phyloP scores from a whole-genome alignment of 371 early-diverging fungal species.

The Umbelopsis sp. region DNA sequence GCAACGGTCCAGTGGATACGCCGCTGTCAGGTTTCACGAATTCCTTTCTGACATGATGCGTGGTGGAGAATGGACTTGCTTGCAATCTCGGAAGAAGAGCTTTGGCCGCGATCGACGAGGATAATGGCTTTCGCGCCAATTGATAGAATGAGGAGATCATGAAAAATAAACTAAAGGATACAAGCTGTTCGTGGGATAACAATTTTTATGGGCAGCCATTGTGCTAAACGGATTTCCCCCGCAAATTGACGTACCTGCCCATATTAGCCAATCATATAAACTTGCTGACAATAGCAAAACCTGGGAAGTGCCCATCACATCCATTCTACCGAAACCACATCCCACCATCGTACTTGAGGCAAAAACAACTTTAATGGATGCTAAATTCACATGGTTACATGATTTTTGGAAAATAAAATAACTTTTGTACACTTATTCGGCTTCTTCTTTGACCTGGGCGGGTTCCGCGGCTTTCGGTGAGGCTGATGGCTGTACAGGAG shows the following conservation, averaged over 20 bases:
- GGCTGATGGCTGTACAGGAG: too few relatives aligned
- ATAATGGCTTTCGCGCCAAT: slow-evolving; percentile 1
- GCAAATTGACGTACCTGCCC: slow-evolving; percentile 5
- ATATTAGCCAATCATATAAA: slow-evolving; percentile 1
- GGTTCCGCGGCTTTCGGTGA: too few relatives aligned
- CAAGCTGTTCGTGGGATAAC: not conserved
- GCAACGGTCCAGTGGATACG: slow-evolving; percentile 52
- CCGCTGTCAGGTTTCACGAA: not conserved
- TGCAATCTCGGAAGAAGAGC: not conserved
- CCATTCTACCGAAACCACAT: not conserved
- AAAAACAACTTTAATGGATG: not conserved
- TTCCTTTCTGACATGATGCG: not conserved
- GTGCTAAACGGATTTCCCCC: not conserved
- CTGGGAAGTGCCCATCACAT: not conserved
- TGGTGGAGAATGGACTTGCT: not conserved
- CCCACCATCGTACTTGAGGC: not conserved
- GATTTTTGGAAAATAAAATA: too few relatives aligned
- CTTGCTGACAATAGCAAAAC: not conserved
- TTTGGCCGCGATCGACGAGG: not conserved
- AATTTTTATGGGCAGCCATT: not conserved
- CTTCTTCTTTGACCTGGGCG: too few relatives aligned
- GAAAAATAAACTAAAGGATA: not conserved
- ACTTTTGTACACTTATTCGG: too few relatives aligned
- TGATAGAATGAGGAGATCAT: not conserved
- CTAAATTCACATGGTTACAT: too few relatives aligned